A percentile compares a stretch with the other conserved stretches of the same genome.
These are phyloP conservation scores for Eimeria falciformis DNA, from an alignment of 169 alveolate species.

Conservation along the genomic window DNA sequence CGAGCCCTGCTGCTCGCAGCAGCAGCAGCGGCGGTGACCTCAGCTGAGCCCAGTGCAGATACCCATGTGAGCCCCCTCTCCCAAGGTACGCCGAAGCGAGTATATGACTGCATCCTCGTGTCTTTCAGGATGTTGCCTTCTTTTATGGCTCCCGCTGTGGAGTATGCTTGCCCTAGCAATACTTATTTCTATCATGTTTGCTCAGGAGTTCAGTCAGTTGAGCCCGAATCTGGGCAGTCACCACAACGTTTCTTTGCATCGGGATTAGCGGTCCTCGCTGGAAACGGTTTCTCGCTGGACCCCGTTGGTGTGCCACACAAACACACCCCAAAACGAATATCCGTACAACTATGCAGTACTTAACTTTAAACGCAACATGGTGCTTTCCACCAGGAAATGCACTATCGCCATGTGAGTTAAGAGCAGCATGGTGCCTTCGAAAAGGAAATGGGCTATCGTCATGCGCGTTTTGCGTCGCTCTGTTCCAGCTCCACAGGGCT, in stretches of 20 bases:
- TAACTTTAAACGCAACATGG: neutral
- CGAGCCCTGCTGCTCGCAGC: constrained; percentile 70
- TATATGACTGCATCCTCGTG: no score
- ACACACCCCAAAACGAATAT: neutral
- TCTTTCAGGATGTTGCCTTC: no score
- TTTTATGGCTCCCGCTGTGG: neutral
- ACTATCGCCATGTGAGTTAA: no score
- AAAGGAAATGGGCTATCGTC: neutral
- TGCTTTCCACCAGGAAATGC: no score
- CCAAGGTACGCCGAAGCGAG: no score
- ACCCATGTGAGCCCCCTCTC: constrained; percentile 63
- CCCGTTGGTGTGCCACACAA: constrained; percentile 20
- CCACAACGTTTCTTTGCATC: constrained; percentile 44
- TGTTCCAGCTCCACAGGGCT: neutral
- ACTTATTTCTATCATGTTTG: neutral
- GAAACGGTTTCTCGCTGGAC: constrained; percentile 24
- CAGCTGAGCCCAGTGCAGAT: constrained; percentile 5
- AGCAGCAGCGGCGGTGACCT: constrained; percentile 25
- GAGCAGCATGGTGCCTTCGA: no score
- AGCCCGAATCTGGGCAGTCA: neutral
- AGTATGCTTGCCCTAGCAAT: neutral
- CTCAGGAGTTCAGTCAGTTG: neutral
- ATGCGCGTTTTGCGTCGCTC: neutral
- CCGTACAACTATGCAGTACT: neutral
- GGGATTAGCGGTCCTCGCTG: neutral